These are phyloP conservation scores for Moricandia arvensis DNA, from an alignment of 345 rosid genomes.

Conservation along the genomic window DNA sequence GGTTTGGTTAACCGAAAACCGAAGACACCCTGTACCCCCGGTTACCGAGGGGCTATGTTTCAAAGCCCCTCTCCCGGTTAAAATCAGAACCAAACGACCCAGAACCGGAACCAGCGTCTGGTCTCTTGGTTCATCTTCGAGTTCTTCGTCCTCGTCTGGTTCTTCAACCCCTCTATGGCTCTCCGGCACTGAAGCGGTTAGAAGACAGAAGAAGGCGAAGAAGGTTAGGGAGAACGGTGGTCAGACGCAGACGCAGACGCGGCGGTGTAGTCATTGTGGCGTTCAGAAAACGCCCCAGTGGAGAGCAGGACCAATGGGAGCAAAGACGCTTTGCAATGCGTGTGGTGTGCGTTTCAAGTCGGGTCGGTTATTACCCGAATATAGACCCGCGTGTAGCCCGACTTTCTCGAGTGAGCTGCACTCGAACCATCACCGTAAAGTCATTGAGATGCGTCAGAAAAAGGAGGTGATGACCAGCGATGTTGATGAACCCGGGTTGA, in stretches of 20 bases:
- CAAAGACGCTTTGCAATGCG: constrained; percentile 49
- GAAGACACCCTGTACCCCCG: constrained; percentile 27
- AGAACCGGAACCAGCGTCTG: constrained; percentile 56
- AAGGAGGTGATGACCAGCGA: constrained; percentile 26
- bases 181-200: constrained; percentile 7
- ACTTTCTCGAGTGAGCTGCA: constrained; percentile 38
- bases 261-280: constrained; percentile 40
- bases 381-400: constrained; percentile 50
- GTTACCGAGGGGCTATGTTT: constrained; percentile 2
- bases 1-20: constrained; percentile 18
- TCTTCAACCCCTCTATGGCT: constrained; percentile 24
- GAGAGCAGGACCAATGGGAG: constrained; percentile 45
- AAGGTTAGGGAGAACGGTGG: constrained; percentile 24
- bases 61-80: constrained; percentile 50
- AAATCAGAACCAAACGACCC: constrained; percentile 63
- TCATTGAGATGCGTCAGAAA: constrained; percentile 26
- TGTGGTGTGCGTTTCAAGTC: constrained; percentile 49
- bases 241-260: constrained; percentile 31
- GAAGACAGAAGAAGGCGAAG: constrained; percentile 3
- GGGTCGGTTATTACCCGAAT: constrained; percentile 47
- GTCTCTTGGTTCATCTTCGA: constrained; percentile 53
- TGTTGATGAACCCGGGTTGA: constrained; percentile 13
- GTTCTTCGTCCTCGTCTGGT: constrained; percentile 18
- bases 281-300: constrained; percentile 45
- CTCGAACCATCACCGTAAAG: constrained; percentile 44